These are phyloP conservation scores for Furcasterigmium furcatum DNA, from an alignment of 2,329 filamentous ascomycete genomes.

Conservation along the genomic window DNA sequence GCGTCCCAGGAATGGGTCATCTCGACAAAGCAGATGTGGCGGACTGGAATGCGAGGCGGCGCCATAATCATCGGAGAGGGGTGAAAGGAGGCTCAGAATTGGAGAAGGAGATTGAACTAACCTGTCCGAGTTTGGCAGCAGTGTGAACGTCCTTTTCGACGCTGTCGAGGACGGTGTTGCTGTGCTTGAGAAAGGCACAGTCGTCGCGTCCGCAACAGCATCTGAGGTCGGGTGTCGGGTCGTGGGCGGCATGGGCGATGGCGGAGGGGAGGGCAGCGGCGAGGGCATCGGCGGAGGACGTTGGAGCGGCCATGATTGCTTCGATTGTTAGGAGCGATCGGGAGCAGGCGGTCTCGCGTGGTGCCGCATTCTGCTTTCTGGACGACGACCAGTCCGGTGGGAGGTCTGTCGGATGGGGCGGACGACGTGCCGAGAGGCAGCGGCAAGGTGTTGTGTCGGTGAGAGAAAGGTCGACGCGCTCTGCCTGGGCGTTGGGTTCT, in stretches of 20 bases:
- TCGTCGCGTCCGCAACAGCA: slow-evolving; percentile 86
- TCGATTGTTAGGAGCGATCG: neutral
- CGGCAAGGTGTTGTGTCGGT: slow-evolving; percentile 1
- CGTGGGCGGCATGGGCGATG: slow-evolving; percentile 13
- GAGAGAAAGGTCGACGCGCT: slow-evolving; percentile 1
- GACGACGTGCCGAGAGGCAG: neutral
- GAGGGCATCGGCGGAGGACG: slow-evolving; percentile 8
- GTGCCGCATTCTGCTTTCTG: neutral
- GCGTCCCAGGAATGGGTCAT: slow-evolving; percentile 1
- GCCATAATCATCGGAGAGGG: too few species aligned
- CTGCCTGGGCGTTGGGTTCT: neutral
- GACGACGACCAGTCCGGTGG: neutral
- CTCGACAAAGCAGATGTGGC: slow-evolving; percentile 7
- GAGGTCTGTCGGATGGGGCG: neutral
- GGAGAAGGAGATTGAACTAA: slow-evolving; percentile 46
- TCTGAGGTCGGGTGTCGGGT: slow-evolving; percentile 31
- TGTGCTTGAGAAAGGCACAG: slow-evolving; percentile 79
- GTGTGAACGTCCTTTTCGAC: slow-evolving; percentile 85
- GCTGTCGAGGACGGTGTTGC: slow-evolving; percentile 71
- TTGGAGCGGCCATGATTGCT: slow-evolving; percentile 2
- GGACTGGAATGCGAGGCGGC: slow-evolving; percentile 4
- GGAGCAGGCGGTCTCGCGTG: slow-evolving; percentile 1
- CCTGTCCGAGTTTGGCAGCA: slow-evolving; percentile 87
- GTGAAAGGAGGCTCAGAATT: neutral
- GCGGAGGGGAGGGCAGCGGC: slow-evolving; percentile 10